Evolutionary conservation across 2,329 filamentous ascomycete species (phyloP).

Genomic region (Aureobasidium sp.): DNA sequence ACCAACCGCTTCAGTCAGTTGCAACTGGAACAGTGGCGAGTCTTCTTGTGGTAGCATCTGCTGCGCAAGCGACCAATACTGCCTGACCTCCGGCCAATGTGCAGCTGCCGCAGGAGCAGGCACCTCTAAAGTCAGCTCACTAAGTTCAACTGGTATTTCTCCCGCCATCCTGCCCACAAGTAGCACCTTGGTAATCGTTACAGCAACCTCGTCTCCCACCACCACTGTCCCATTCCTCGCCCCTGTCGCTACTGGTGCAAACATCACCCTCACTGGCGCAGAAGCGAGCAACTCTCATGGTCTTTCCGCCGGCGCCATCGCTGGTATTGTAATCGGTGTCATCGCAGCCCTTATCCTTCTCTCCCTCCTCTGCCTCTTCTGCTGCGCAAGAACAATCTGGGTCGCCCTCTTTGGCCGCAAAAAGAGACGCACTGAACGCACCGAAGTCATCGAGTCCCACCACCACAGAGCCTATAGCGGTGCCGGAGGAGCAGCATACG

Average conservation of each 20-base stretch:
- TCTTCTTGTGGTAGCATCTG: constrained; percentile 60
- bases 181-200: constrained; percentile 46
- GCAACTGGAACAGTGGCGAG: constrained; percentile 40
- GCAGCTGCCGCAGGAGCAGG: constrained; percentile 38
- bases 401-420: constrained; percentile 49
- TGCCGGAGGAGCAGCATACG: constrained; percentile 34
- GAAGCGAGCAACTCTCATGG: constrained; percentile 22
- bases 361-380: constrained; percentile 65
- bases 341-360: constrained; percentile 59
- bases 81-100: constrained; percentile 52
- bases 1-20: constrained; percentile 27
- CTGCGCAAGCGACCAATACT: constrained; percentile 63
- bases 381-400: constrained; percentile 48
- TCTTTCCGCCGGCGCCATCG: constrained; percentile 65
- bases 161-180: constrained; percentile 43
- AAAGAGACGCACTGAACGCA: constrained; percentile 37
- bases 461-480: constrained; percentile 51
- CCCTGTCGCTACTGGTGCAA: constrained; percentile 45
- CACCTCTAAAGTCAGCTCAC: not conserved
- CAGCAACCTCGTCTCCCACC: constrained; percentile 37
- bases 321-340: constrained; percentile 69
- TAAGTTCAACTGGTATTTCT: constrained; percentile 32
- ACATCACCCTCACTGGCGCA: constrained; percentile 31
- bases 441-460: constrained; percentile 53
- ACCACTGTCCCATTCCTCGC: constrained; percentile 41